Evolutionary conservation across 345 rosid genomes (phyloP), one percentile per base, ranked within the genome.

Genomic region (Ricinus communis): DNA sequence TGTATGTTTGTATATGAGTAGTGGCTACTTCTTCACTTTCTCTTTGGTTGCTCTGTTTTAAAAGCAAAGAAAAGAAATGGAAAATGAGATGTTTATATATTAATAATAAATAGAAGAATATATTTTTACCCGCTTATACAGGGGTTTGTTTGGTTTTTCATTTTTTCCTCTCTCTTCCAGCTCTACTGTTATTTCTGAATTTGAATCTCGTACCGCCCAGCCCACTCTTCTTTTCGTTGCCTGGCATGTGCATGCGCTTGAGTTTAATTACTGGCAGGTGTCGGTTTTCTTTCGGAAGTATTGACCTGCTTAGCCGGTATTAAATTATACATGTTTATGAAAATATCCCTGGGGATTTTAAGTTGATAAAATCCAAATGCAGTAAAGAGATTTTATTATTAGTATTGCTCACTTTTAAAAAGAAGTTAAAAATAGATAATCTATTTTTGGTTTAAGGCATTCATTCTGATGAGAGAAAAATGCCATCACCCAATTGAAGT

Each of bases 171-270:
- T 73, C 45, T 65, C 53, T 75, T 27, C 72, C 58, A 8, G 25
- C 77, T n/a, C 69, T 36, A 8, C 36, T 59, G 12, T 9, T 43
- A 9, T 8, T 43, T 0, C 24, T 9, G 13, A 30, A 59, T 80
- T 80, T 80, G 78, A 74, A 77, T 80, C 68, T 57, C 52, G 65
- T 76, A 62, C 76, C 76, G 78, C 80, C 73, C 58, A 50, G 38
- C 1, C 21, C 21, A n/a, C n/a, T n/a, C n/a, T n/a, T n/a, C n/a
- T n/a, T n/a, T 24, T 67, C 38, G 19, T 21, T 45, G 71, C 46
- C 74, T 46, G 33, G 57, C 79, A 81, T 16, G 25, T 71, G 84
- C 73, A 8, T 33, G 14, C 1, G 47, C 14, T 43, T 43, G 1
- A 9, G 11, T 40, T 16, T 0, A 0, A 53, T 25, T 8, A 79